Evolutionary conservation across 2,329 filamentous ascomycete genomes (phyloP).

Genomic region (Phialophora chinensis): DNA sequence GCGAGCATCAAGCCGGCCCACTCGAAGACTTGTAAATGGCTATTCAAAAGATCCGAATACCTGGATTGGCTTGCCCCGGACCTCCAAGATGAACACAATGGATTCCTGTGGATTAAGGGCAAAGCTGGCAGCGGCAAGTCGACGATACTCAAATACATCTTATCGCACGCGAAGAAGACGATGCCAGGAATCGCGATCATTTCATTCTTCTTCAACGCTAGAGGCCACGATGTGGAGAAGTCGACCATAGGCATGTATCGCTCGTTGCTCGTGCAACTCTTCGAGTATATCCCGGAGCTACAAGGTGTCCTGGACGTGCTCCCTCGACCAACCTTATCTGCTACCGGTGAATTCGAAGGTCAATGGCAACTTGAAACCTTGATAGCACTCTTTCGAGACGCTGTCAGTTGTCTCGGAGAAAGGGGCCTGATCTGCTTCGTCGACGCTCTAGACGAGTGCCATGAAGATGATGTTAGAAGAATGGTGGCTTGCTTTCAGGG

Average conservation of each 20-base stretch:
- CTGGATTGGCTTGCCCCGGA: constrained; percentile 46
- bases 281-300: constrained; percentile 46
- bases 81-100: constrained; percentile 37
- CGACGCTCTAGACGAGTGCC: constrained; percentile 30
- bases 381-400: constrained; percentile 40
- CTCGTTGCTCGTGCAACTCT: constrained; percentile 56
- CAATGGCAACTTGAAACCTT: constrained; percentile 41
- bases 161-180: constrained; percentile 32
- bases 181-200: constrained; percentile 33
- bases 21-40: constrained; percentile 47
- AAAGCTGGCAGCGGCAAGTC: constrained; percentile 53
- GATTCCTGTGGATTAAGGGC: constrained; percentile 48
- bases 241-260: constrained; percentile 58
- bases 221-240: constrained; percentile 49
- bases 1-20: constrained; percentile 47
- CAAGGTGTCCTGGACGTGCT: constrained; percentile 41
- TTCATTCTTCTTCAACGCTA: constrained; percentile 59
- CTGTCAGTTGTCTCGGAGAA: constrained; percentile 41
- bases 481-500: constrained; percentile 49
- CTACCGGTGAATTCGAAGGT: neutral
- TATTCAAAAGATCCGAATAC: constrained; percentile 47
- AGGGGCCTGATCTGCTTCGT: constrained; percentile 44
- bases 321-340: neutral
- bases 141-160: constrained; percentile 54
- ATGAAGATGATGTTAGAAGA: constrained; percentile 46